Evolutionary conservation across 768 basidiomycete species (phyloP), one percentile per base, ranked within the genome.

Genomic region (Sporobolomyces pararoseus): DNA sequence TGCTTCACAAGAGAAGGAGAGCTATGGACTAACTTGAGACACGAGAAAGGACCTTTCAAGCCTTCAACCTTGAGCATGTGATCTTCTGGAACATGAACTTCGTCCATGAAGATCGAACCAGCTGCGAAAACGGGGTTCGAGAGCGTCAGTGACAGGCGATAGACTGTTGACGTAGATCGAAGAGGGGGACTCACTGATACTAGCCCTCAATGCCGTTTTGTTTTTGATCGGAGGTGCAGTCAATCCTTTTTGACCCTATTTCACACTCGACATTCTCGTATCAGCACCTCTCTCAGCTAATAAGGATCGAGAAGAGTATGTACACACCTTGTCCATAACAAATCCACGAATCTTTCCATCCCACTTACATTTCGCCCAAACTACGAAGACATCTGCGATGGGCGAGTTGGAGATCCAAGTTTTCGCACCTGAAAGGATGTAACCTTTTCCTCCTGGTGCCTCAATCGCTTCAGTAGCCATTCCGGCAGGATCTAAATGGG

Each of bases 331-430:
- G 37, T 73, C 66, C 13, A 71, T 50, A 14, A 72, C 66, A 46
- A 54, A 51, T 44, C 69, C 58, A 71, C 80, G 39, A 65, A 88
- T 92, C 78, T 89, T 90, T 75, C 84, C 83, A 78, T 96, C 93
- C 93, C 93, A 96, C 78, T 90, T 89, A 80, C 92, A 95, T 39
- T 85, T 86, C 4, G 95, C 95, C 95, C 95, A 98, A 27, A 98
- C 82, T 34, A 98, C 82, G 77, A 96, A 94, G 1, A 98, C 78
- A 72, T 96, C 94, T 1, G 68, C 68, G 47, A 76, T 63, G 10
- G 77, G 77, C 16, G 72, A 66, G 77, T 96, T 96, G 19, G 91
- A 86, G 77, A 98, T 98, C 95, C 95, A 98, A 0, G 92, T 98
- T 83, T 98, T 98, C 80, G 89, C 89, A 60, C 95, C 95, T 72